A percentile compares a stretch with the other conserved stretches of the same genome.
phyloP scores from a whole-genome alignment of 1,284 basidiomycete species.

The Moniliophthora roreri region DNA sequence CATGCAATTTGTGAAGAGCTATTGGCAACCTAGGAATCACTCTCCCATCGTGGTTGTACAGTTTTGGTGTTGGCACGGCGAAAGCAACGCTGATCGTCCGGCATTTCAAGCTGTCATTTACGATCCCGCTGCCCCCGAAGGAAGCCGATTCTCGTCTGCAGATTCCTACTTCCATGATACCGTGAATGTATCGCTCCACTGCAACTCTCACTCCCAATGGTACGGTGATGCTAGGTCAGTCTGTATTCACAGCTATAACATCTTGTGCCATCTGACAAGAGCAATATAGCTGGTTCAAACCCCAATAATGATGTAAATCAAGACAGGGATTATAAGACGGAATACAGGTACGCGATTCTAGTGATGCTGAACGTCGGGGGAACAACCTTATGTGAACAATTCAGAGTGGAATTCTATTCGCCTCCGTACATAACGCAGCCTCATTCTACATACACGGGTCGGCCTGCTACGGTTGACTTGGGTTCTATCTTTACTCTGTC shows the following conservation, averaged over 20 bases:
- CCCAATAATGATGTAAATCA: slow-evolving; percentile 52
- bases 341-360: slow-evolving; percentile 14
- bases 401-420: slow-evolving; percentile 21
- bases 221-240: slow-evolving; percentile 17
- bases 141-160: slow-evolving; percentile 37
- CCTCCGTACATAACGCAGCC: slow-evolving; percentile 25
- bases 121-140: slow-evolving; percentile 39
- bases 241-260: slow-evolving; percentile 5
- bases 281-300: slow-evolving; percentile 43
- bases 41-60: too few species aligned
- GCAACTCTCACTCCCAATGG: slow-evolving; percentile 32
- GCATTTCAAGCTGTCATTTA: slow-evolving; percentile 44
- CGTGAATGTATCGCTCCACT: slow-evolving; percentile 37
- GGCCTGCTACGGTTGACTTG: slow-evolving; percentile 33
- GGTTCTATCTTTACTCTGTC: slow-evolving; percentile 15
- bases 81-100: slow-evolving; percentile 41
- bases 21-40: too few species aligned
- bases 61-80: too few species aligned
- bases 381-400: too few species aligned
- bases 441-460: slow-evolving; percentile 47
- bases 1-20: too few species aligned
- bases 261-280: slow-evolving; percentile 3
- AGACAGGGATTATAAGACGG: slow-evolving; percentile 44
- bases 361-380: slow-evolving; percentile 19
- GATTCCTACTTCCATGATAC: slow-evolving; percentile 37